Base-by-base conservation (phyloP, 352 stramenopile genomes). In the Phytophthora cajani region DNA sequence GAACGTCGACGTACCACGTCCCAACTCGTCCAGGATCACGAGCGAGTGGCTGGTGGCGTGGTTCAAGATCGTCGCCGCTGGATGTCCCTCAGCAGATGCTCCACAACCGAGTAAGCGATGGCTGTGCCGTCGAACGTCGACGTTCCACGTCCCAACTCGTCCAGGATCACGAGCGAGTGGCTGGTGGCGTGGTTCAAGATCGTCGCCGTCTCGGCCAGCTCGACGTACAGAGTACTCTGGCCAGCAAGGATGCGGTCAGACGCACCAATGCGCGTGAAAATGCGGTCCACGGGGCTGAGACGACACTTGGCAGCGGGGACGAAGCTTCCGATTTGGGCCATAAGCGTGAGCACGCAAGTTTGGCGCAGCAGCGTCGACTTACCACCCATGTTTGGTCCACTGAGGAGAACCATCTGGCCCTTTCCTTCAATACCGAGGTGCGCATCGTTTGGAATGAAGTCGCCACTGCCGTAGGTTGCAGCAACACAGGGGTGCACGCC, bases 141-240 rank as follows among this genome's bases (percentile, higher is more conserved):
- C 7, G 98, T 99, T 19, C 98, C 98, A 68, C 98, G 90, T 12
- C 98, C 98, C 69, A 99, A 87, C 72, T 99, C 98, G 74, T 99
- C 98, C 33, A 99, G 75, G 64, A 99, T 98, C 40, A 99, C 95
- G 5, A 99, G 84, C 33, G 97, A 99, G 72, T 96, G 90, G 38
- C 85, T 79, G 16, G 94, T 99, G 5, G 98, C 98, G 66, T 98
- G 91, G 52, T 98, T 89, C 11, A 99, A 82, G 32, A 99, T 99
- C 49, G 97, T 97, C 19, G 98, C 95, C 21, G 98, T 99, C 81
- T 99, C 98, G 0, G 97, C 91, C 16, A 99, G 80, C 82, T 99
- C 98, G 0, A 99, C 98, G 75, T 98, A 99, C 57, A 99, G 98
- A n/a, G 98, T 99, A 79, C 94, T 99, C 70, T 99, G 97, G 1